Evolutionary conservation across 257 asterid species (phyloP), one percentile per base, ranked within the genome.

Genomic region (Thymus quinquecostatus): DNA sequence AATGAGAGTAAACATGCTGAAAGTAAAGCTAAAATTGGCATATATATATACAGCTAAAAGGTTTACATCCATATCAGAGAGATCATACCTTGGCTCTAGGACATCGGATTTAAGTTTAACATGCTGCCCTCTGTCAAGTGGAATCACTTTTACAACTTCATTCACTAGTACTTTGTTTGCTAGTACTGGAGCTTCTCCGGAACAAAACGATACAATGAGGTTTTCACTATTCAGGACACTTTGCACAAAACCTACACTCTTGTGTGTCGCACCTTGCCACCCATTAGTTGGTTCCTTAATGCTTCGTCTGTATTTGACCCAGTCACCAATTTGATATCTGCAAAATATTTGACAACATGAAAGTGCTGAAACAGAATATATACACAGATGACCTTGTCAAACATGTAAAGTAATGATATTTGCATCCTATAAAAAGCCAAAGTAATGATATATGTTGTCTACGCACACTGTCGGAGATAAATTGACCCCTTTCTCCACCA

Each of bases 41-140:
- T 21, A 21, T 21, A 36, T 36, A 5, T 36, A 36, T 36, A 36
- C 5, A 36, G 40, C 40, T 36, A 36, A 36, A 36, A 36, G 3
- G 40, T 36, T 4, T 38, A 38, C 41, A 7, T 38, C 41, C 7
- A 4, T 38, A 7, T 4, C 41, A 38, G 6, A 5, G 41, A 38
- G 6, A 38, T 38, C 41, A 38, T 79, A 92, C 99, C 97, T 91
- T 71, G 99, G 98, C 87, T 89, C 96, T 80, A 72, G 72, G 69
- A 95, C 96, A 83, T 95, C 98, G 72, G 86, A 79, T 77, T 86
- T 95, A 57, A 95, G 93, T 80, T 85, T 90, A 68, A 95, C 99
- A 65, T 95, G 99, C 80, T 95, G 99, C 69, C 99, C 99, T 85
- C 99, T 89, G 79, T 95, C 99, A 47, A 95, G 80, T 28, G 97